Evolutionary conservation across 805 yeast genomes (phyloP).

Genomic region (Yarrowia sp.): DNA sequence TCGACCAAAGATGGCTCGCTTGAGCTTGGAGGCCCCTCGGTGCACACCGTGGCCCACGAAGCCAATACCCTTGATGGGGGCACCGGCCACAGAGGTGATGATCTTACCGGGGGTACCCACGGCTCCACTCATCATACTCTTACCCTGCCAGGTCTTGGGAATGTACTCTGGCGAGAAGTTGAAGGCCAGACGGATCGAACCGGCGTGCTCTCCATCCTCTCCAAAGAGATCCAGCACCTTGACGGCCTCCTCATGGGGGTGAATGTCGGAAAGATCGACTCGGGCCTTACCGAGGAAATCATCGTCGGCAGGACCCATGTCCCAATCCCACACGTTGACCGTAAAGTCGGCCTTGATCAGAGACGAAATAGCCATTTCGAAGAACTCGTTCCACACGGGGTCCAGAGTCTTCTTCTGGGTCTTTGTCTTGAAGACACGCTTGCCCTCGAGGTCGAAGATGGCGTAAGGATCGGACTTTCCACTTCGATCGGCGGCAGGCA

Average conservation of each 20-base stretch:
- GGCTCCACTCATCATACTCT: conserved; percentile 43
- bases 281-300: conserved; percentile 76
- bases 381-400: conserved; percentile 87
- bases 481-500: conserved; percentile 85
- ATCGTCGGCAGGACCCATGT: conserved; percentile 84
- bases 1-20: conserved; percentile 46
- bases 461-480: conserved; percentile 95
- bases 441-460: conserved; percentile 71
- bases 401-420: conserved; percentile 83
- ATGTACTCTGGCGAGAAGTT: conserved; percentile 76
- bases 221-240: conserved; percentile 59
- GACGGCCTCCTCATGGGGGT: conserved; percentile 62
- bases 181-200: conserved; percentile 65
- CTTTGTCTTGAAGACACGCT: conserved; percentile 72
- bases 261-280: conserved; percentile 64
- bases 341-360: conserved; percentile 65
- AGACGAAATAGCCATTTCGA: conserved; percentile 62
- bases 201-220: conserved; percentile 56
- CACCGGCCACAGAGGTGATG: conserved; percentile 58
- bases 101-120: conserved; percentile 52
- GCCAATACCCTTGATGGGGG: conserved; percentile 61
- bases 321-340: conserved; percentile 84
- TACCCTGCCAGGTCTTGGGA: conserved; percentile 43
- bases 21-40: conserved; percentile 42
- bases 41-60: conserved; percentile 54